Evolutionary conservation across 2,329 filamentous ascomycete species (phyloP), one percentile per base, ranked within the genome.

Genomic region (Myriosclerotinia duriaeana): DNA sequence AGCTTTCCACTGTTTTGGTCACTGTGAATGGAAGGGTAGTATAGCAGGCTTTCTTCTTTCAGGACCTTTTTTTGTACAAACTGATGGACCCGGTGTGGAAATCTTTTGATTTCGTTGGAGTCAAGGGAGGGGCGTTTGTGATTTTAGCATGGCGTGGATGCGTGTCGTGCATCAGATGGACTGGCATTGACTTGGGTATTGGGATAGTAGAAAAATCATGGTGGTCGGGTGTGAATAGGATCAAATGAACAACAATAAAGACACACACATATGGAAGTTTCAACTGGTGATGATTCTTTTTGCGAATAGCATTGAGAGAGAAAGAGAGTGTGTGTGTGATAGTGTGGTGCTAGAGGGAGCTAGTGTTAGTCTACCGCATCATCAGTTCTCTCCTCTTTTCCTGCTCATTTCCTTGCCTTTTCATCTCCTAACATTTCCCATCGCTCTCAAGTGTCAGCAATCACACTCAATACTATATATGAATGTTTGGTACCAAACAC

Each of bases 21-120:
- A 50, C n/a, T 36, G 56, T 60, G 44, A 60, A 60, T 60, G 44
- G 44, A 60, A 36, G 30, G 17, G 42, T 48, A 36, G 17, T 14
- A 50, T 50, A 60, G 30, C 14, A 50, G 12, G 58, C 30, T 38
- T 50, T 4, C 30, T 38, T 9, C 46, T 50, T 12, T 50, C 46
- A 12, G 8, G n/a, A 6, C 14, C 5, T 36, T 36, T 36, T 36
- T 6, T 34, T 60, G 42, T 60, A 50, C 56, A 48, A 22, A 60
- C 34, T 42, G 26, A 22, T 59, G 42, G 42, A 22, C 7, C 9
- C 4, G 30, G 42, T 3, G 26, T 48, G 12, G 17, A 36, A 20
- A 36, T 30, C 14, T 17, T 44, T 17, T 44, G 30, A 34, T 34
- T 34, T 34, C 30, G 42, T 5, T 17, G 56, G 26, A 59, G 56